Conservation (phyloP, 441 rosid genomes). For the California macrophylla region DNA sequence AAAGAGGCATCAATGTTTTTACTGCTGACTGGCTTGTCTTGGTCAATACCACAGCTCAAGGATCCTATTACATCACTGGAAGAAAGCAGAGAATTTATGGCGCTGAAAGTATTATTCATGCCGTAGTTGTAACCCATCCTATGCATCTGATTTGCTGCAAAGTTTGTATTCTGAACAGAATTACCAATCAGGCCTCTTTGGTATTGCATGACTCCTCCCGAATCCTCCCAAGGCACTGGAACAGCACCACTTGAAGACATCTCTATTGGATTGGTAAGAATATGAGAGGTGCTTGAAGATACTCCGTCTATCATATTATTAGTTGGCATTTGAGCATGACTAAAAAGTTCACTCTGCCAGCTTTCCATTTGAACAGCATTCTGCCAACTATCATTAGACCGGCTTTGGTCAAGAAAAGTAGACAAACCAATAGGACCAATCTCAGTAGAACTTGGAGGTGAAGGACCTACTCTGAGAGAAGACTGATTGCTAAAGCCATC, state of each 20-base stretch:
- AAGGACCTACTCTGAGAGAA: conserved; percentile 32
- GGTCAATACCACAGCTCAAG: conserved; percentile 27
- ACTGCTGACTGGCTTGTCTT: conserved; percentile 13
- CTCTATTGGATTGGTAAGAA: conserved; percentile 25
- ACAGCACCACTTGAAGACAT: conserved; percentile 28
- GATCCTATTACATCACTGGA: conserved; percentile 22
- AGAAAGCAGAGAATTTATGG: conserved; percentile 25
- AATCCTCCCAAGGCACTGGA: conserved; percentile 25
- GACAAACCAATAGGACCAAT: conserved; percentile 29
- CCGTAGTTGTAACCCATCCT: conserved; percentile 24
- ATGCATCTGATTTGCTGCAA: conserved; percentile 24
- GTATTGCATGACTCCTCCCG: conserved; percentile 29
- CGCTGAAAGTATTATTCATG: conserved; percentile 23
- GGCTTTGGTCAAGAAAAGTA: conserved; percentile 34
- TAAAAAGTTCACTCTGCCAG: conserved; percentile 30
- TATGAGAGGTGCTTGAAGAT: conserved; percentile 24
- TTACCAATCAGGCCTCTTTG: conserved; percentile 32
- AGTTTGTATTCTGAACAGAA: conserved; percentile 26
- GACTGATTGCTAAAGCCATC: conserved; percentile 39
- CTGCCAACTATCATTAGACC: conserved; percentile 39
- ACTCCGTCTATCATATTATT: conserved; percentile 25
- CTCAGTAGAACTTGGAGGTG: conserved; percentile 34
- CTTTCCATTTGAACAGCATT: conserved; percentile 29
- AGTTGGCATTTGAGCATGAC: conserved; percentile 23
- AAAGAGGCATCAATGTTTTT: conserved; percentile 30